Percentiles rank a stretch among this genome's conserved stretches.
Conservation (phyloP, 441 rosid genomes). For the Corymbia calophylla region DNA sequence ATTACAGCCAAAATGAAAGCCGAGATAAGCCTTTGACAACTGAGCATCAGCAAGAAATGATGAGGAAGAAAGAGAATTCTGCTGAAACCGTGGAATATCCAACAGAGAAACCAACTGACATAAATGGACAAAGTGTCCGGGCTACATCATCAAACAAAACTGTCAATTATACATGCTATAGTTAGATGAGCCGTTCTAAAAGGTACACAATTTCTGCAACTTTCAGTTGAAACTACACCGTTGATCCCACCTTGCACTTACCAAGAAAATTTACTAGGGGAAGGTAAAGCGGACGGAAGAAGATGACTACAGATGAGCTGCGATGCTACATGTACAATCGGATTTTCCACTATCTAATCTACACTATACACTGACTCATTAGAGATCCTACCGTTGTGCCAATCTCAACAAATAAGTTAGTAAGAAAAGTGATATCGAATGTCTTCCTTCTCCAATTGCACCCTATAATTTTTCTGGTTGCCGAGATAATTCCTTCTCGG, state of each 20-base stretch:
- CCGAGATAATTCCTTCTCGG: slow-evolving; percentile 79
- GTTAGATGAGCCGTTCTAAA: background rate
- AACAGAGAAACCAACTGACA: background rate
- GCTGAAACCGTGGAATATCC: background rate
- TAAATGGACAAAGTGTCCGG: background rate
- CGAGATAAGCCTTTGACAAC: background rate
- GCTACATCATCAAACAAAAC: background rate
- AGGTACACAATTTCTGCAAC: background rate
- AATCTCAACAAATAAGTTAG: background rate
- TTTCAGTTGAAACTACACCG: background rate
- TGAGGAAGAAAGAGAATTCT: background rate
- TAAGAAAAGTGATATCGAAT: background rate
- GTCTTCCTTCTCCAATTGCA: background rate
- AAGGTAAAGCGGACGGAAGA: background rate
- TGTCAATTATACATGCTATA: background rate
- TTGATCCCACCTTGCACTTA: background rate
- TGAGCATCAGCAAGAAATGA: background rate
- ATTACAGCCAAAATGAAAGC: background rate
- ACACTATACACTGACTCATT: background rate
- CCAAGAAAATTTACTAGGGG: background rate
- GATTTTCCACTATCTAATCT: background rate
- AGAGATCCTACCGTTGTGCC: background rate
- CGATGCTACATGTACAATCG: background rate
- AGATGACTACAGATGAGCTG: background rate
- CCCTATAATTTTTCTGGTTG: slow-evolving; percentile 50